A percentile compares a stretch with the other conserved stretches of the same genome.
These are phyloP conservation scores for Eimeria nieschulzi DNA, from an alignment of 169 alveolate genomes.

Conservation along the genomic window DNA sequence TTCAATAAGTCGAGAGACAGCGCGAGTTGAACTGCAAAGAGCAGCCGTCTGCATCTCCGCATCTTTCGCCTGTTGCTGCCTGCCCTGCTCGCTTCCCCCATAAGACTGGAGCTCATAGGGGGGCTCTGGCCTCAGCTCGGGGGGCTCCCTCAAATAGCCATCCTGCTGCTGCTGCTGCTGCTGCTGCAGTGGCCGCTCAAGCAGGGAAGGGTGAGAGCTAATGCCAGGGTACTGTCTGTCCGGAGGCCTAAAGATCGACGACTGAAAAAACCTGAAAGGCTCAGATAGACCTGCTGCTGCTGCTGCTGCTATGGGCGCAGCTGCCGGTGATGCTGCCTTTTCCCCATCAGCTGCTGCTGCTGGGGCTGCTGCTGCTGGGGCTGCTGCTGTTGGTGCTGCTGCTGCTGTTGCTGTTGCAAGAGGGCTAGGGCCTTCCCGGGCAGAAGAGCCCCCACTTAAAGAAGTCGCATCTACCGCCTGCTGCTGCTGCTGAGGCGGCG, in stretches of 20 bases:
- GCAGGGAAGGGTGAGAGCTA: not conserved
- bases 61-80: constrained; percentile 46
- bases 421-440: not conserved
- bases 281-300: not conserved
- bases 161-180: constrained; percentile 38
- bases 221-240: not conserved
- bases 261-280: not conserved
- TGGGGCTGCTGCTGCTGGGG: constrained; percentile 14
- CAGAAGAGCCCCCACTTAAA: not conserved
- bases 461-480: not conserved
- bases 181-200: constrained; percentile 15
- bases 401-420: constrained; percentile 16
- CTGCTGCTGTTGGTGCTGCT: constrained; percentile 23
- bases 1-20: constrained; percentile 62
- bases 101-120: constrained; percentile 27
- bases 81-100: not conserved
- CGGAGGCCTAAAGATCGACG: not conserved
- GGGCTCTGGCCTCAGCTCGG: constrained; percentile 54
- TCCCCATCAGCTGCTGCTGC: constrained; percentile 15
- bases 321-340: constrained; percentile 11
- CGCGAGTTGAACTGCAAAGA: constrained; percentile 22
- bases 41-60: constrained; percentile 55
- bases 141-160: constrained; percentile 6
- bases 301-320: constrained; percentile 9
- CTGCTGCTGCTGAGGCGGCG: not conserved